phyloP scores from a whole-genome alignment of 2,329 filamentous ascomycete genomes.

The Aspergillus neoniger region DNA sequence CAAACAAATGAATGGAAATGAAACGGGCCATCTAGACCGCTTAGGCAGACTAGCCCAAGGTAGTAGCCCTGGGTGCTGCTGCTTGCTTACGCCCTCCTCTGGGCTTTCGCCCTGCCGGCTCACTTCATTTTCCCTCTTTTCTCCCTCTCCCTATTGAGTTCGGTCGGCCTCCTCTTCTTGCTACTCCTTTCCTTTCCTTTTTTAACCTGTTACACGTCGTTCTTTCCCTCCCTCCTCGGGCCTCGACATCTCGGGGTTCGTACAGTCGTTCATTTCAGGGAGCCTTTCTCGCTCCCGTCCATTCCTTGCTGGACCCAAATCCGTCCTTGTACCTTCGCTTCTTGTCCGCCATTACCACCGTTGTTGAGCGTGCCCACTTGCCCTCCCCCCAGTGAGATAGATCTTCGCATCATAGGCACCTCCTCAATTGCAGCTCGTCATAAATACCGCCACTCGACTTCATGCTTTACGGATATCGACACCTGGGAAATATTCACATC shows the following conservation, averaged over 20 bases:
- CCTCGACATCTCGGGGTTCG: constrained; percentile 7
- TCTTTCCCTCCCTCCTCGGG: constrained; percentile 15
- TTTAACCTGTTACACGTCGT: constrained; percentile 2
- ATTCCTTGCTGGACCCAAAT: constrained; percentile 26
- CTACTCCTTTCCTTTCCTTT: constrained; percentile 6
- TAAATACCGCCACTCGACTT: neutral
- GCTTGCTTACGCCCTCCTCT: neutral
- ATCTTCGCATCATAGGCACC: neutral
- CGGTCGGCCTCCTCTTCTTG: constrained; percentile 7
- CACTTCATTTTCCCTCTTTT: constrained; percentile 4
- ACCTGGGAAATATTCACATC: neutral
- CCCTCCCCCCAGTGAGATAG: neutral
- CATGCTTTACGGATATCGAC: constrained; percentile 1
- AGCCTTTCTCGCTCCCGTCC: constrained; percentile 25
- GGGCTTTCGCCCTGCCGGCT: neutral
- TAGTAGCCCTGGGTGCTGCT: neutral
- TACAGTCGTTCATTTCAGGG: constrained; percentile 19
- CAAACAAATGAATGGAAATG: constrained; percentile 7
- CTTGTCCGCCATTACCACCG: constrained; percentile 6
- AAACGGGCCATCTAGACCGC: constrained; percentile 15
- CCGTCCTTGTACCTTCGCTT: constrained; percentile 5
- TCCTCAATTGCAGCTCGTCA: neutral
- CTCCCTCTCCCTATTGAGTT: constrained; percentile 21
- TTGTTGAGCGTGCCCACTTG: neutral
- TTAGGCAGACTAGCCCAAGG: constrained; percentile 3